Evolutionary conservation across 176 grass and related monocot species (phyloP).

Genomic region (Triticum turgidum): DNA sequence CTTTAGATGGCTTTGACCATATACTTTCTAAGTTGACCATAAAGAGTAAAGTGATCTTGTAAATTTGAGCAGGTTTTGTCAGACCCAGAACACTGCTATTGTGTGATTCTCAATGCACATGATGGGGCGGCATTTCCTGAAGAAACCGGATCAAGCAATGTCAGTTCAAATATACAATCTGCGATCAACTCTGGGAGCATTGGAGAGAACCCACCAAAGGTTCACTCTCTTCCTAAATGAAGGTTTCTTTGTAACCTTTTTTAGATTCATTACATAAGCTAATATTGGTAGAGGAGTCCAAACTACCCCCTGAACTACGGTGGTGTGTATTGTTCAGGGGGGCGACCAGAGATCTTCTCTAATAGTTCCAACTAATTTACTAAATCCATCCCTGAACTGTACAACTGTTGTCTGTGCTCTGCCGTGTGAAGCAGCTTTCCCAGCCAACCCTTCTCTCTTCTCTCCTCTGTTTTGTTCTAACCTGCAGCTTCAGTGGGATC

Average conservation of each 20-base stretch:
- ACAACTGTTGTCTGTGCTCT: background rate
- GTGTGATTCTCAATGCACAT: constrained; percentile 88
- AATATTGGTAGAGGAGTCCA: background rate
- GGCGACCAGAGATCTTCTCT: background rate
- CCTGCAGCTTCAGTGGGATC: background rate
- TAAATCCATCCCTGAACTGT: background rate
- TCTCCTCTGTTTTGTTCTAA: background rate
- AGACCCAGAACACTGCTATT: constrained; percentile 95
- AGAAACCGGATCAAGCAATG: constrained; percentile 30
- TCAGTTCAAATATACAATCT: constrained; percentile 30
- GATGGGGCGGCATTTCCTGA: constrained; percentile 95
- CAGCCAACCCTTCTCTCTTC: background rate
- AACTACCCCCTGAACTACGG: background rate
- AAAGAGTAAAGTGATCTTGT: constrained; percentile 3
- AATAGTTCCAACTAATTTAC: background rate
- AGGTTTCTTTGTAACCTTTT: constrained; percentile 15
- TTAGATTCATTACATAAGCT: background rate
- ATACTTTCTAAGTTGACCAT: background rate
- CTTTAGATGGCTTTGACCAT: background rate
- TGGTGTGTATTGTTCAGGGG: background rate
- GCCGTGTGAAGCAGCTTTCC: background rate
- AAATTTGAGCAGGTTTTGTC: constrained; percentile 80
- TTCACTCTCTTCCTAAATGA: constrained; percentile 21
- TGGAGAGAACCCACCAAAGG: constrained; percentile 62
- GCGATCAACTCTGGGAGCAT: constrained; percentile 20